phyloP scores from a whole-genome alignment of 2,329 filamentous ascomycete species.

The Thielaviopsis musarum region DNA sequence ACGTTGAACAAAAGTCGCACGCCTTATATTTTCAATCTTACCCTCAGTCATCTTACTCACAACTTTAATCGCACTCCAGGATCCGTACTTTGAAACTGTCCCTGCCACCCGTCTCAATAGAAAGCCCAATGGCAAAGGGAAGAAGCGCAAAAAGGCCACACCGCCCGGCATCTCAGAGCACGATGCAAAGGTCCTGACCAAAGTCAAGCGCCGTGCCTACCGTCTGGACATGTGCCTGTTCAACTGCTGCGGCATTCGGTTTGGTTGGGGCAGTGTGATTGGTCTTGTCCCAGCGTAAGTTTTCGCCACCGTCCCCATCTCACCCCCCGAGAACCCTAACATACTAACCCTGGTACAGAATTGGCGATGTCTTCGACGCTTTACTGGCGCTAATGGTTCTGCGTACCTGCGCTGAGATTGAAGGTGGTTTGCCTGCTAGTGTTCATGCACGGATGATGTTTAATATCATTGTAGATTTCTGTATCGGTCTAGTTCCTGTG shows the following conservation, averaged over 20 bases:
- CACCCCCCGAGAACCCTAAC: background rate
- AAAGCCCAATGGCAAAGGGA: slow-evolving; percentile 50
- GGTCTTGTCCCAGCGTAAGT: slow-evolving; percentile 67
- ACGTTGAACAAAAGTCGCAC: background rate
- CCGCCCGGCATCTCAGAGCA: slow-evolving; percentile 69
- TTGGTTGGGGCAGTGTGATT: slow-evolving; percentile 81
- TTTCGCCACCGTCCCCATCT: background rate
- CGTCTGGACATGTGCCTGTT: slow-evolving; percentile 72
- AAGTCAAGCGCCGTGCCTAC: slow-evolving; percentile 74
- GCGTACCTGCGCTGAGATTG: slow-evolving; percentile 52
- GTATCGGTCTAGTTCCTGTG: slow-evolving; percentile 57
- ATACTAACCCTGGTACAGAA: slow-evolving; percentile 23
- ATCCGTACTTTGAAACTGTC: slow-evolving; percentile 78
- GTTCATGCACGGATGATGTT: slow-evolving; percentile 58
- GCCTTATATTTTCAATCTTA: background rate
- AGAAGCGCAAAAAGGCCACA: slow-evolving; percentile 71
- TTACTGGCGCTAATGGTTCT: slow-evolving; percentile 63
- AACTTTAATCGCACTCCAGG: slow-evolving; percentile 33
- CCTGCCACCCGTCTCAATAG: slow-evolving; percentile 54
- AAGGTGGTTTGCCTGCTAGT: slow-evolving; percentile 52
- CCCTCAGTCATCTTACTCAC: background rate
- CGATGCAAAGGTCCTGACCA: slow-evolving; percentile 67
- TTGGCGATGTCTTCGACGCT: slow-evolving; percentile 60
- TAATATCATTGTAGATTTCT: slow-evolving; percentile 61
- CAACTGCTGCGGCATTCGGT: slow-evolving; percentile 62